Evolutionary conservation across 768 basidiomycete species (phyloP), one percentile per base, ranked within the genome.

Genomic region (Tremella fuciformis): DNA sequence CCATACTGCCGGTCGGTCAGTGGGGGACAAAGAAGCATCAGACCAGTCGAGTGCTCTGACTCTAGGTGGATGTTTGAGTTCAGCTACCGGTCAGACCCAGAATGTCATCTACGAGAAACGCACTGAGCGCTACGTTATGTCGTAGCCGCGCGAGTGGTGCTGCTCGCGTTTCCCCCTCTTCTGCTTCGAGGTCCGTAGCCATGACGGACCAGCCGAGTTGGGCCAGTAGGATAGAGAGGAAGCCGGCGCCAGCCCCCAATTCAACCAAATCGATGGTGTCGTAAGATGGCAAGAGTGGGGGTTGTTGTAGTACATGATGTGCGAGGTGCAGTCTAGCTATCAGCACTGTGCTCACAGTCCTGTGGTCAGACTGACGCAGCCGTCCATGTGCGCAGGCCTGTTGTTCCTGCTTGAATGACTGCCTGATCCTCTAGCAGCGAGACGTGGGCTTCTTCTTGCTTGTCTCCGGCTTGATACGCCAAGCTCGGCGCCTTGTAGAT

Each of bases 371-470:
- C 49, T 8, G 41, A 63, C 61, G 63, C 62, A 11, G 70, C 67
- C 22, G 66, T 69, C 75, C 75, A 76, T 16, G 75, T 76, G 18
- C 75, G 34, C 44, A 76, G 55, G n/a, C 75, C 75, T 0, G 75
- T 76, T 15, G 73, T 74, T 19, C 75, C 75, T 25, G 65, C 70
- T 57, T 75, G 71, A 21, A 76, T 66, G 8, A 69, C 70, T 7
- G 67, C 65, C 50, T 72, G 73, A 22, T 75, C 75, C 52, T 76
- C 75, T 13, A 76, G 53, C n/a, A 76, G 57, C 8, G 67, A 70
- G n/a, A 76, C 69, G 18, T 48, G 39, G 19, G 57, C 34, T 53
- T 74, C 62, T 52, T n/a, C 29, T 13, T 22, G 38, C 41, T 16
- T 34, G 1, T 15, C 13, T 40, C 21, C 39, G 9, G 9, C 42